Base-by-base conservation (phyloP, 2,329 filamentous ascomycete genomes). In the Colletotrichum sp. region DNA sequence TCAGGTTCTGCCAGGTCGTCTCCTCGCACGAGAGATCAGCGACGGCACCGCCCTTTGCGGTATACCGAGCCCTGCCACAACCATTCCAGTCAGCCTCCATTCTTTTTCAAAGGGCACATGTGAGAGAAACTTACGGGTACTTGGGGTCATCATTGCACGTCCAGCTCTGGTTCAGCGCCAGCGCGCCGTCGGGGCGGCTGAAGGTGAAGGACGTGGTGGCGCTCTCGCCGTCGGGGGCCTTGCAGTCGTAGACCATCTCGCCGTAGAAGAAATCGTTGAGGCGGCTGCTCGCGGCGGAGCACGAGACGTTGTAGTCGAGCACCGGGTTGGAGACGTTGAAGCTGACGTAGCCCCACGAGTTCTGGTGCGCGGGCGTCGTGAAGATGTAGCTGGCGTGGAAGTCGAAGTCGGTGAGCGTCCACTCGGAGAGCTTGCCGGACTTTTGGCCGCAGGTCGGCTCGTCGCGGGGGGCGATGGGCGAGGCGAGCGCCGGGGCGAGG, bases 241-340 rank as follows among this genome's bases (percentile, higher is more conserved):
- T 78, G 84, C 89, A 91, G 9, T 81, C 80, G 83, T 90, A 90
- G 60, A 79, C 68, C 39, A 85, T 21, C 67, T 81, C 86, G 78
- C 88, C 89, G 80, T 88, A 89, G 83, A 90, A 91, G 80, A 89
- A 90, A 78, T 89, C 86, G 12, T 66, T 75, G 7, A 90, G 84
- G 81, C 85, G 84, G 77, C 78, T 82, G 81, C 87, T 90, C 24
- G 78, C 16, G 60, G 83, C 87, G 32, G 76, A 78, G 86, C 89
- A 91, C 39, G 69, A 67, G 60, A 84, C 81, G 26, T 77, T 79
- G 76, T 85, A 84, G 52, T 82, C 78, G 49, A 89, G 78, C 36
- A 84, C 87, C 16, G 86, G 83, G 85, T 90, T 90, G 70, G 81
- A 79, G n/a, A 90, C 82, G 76, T 86, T 88, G 83, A 91, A 91